Conservation (phyloP, 106 monocot genomes). For the Dioscorea dumetorum region DNA sequence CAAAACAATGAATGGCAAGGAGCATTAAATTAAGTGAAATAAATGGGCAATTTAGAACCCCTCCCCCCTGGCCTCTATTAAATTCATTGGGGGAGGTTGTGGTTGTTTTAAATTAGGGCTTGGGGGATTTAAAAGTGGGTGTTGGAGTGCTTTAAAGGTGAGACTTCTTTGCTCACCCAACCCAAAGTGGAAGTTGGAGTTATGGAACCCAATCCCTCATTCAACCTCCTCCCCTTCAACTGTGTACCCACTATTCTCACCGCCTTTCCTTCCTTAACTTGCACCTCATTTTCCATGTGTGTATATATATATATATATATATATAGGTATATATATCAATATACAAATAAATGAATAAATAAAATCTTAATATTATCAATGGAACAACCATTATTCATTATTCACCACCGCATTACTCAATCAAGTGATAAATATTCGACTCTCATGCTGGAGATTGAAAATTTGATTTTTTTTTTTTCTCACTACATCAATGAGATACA, state of each 20-base stretch:
- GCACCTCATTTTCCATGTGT: background rate
- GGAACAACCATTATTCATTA: too few species aligned
- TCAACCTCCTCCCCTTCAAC: conserved; percentile 41
- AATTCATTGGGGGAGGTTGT: conserved; percentile 7
- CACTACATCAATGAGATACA: too few species aligned
- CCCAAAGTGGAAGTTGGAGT: conserved; percentile 47
- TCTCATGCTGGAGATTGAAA: too few species aligned
- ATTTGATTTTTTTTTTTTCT: too few species aligned
- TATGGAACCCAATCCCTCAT: conserved; percentile 40
- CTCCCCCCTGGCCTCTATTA: conserved; percentile 10
- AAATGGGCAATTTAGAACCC: conserved; percentile 7
- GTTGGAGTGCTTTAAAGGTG: conserved; percentile 56
- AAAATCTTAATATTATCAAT: background rate
- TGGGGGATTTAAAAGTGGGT: conserved; percentile 27
- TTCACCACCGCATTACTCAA: too few species aligned
- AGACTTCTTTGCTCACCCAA: conserved; percentile 31
- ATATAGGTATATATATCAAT: too few species aligned
- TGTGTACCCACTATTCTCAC: conserved; percentile 15
- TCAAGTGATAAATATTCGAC: too few species aligned
- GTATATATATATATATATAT: background rate
- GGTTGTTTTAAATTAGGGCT: conserved; percentile 27
- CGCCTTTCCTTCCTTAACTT: conserved; percentile 1
- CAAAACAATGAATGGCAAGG: conserved; percentile 8
- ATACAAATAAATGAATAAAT: too few species aligned
- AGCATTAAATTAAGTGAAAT: conserved; percentile 8